Conservation (phyloP, 495 filamentous ascomycete species). For the Chaetomidium leptoderma region DNA sequence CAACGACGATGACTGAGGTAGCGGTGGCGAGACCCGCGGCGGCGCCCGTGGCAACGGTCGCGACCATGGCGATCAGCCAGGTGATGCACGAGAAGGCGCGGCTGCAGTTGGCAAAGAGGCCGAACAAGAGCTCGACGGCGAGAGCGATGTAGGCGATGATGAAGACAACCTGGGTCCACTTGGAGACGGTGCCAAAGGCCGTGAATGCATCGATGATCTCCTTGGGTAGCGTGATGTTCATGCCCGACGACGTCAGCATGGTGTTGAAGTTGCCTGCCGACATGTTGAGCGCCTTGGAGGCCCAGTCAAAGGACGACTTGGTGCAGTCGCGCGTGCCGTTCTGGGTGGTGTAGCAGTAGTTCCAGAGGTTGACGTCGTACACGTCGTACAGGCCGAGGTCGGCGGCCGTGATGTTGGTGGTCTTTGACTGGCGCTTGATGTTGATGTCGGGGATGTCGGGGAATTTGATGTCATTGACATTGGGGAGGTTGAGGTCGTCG, state of each 20-base stretch:
- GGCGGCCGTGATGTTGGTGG: slow-evolving; percentile 45
- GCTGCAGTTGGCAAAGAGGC: slow-evolving; percentile 62
- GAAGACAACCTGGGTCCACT: slow-evolving; percentile 80
- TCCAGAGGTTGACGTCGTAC: slow-evolving; percentile 81
- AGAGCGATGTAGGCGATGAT: slow-evolving; percentile 65
- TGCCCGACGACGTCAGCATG: slow-evolving; percentile 38
- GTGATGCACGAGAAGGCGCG: slow-evolving; percentile 47
- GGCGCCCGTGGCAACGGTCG: slow-evolving; percentile 57
- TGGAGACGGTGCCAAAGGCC: slow-evolving; percentile 64
- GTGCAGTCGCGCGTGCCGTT: slow-evolving; percentile 51
- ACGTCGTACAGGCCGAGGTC: slow-evolving; percentile 63
- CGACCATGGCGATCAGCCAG: slow-evolving; percentile 45
- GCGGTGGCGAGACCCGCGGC: slow-evolving; percentile 59
- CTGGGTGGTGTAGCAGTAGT: slow-evolving; percentile 65
- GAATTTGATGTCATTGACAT: slow-evolving; percentile 13
- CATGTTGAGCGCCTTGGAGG: slow-evolving; percentile 57
- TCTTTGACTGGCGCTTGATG: slow-evolving; percentile 15
- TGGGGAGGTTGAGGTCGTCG: slow-evolving; percentile 16
- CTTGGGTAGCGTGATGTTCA: slow-evolving; percentile 53
- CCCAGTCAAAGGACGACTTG: slow-evolving; percentile 71
- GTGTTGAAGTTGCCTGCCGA: slow-evolving; percentile 47
- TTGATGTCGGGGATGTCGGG: slow-evolving; percentile 11
- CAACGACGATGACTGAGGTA: slow-evolving; percentile 58
- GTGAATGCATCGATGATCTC: slow-evolving; percentile 62
- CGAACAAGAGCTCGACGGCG: slow-evolving; percentile 70